Conservation (phyloP, 139 green algal species). For the Chlamydomonas sp. region DNA sequence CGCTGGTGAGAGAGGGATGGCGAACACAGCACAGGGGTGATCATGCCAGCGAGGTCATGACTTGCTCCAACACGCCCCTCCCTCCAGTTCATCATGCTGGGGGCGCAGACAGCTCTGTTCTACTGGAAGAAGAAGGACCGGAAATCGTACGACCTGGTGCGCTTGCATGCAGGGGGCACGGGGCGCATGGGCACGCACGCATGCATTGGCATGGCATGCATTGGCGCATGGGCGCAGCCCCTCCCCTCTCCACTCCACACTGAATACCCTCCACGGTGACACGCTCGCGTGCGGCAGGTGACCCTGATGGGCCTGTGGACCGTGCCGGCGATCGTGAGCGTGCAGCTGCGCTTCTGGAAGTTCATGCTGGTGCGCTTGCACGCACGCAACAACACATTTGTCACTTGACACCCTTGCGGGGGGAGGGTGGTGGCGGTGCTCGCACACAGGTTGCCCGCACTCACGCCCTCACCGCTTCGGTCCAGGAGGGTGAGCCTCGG, state of each 20-base stretch:
- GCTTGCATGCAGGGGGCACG: not conserved
- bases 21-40: slow-evolving; percentile 12
- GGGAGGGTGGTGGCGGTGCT: too few relatives aligned
- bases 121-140: slow-evolving; percentile 67
- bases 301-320: slow-evolving; percentile 80
- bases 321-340: slow-evolving; percentile 59
- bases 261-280: too few relatives aligned
- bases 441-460: too few relatives aligned
- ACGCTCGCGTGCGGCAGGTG: slow-evolving; percentile 39
- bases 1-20: slow-evolving; percentile 10
- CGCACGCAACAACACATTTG: too few relatives aligned
- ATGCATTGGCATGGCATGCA: not conserved
- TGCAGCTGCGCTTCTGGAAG: slow-evolving; percentile 65
- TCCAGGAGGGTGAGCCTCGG: too few relatives aligned
- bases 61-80: not conserved
- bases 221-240: not conserved
- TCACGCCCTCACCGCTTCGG: too few relatives aligned
- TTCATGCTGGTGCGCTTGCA: slow-evolving; percentile 61
- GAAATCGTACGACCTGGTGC: slow-evolving; percentile 69
- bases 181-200: not conserved
- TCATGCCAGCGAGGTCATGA: not conserved
- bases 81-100: slow-evolving; percentile 29
- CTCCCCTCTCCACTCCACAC: not conserved
- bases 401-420: too few relatives aligned
- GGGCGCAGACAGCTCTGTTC: slow-evolving; percentile 59